These are phyloP conservation scores for Claviceps pazoutovae DNA, from an alignment of 2,329 filamentous ascomycete genomes.

Conservation along the genomic window DNA sequence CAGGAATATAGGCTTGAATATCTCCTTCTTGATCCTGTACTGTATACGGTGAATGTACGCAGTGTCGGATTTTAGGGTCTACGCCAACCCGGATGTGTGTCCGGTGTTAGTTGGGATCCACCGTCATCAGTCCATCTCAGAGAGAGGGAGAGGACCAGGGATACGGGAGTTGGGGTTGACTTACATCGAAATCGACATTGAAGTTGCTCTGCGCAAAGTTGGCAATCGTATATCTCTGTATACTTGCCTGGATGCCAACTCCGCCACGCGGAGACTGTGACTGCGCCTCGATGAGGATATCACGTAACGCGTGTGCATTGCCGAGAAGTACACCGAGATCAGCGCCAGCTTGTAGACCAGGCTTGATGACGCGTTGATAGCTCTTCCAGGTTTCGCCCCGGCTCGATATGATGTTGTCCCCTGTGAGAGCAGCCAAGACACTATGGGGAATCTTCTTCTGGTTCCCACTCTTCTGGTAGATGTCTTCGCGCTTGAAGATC, in stretches of 20 bases:
- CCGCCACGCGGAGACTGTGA: conserved; percentile 10
- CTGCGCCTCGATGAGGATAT: conserved; percentile 17
- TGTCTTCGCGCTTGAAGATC: conserved; percentile 19
- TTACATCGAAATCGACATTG: conserved; percentile 12
- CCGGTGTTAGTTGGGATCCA: neutral
- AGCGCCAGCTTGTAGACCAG: conserved; percentile 17
- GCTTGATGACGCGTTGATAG: conserved; percentile 22
- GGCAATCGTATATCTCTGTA: conserved; percentile 23
- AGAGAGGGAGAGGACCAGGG: neutral
- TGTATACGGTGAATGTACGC: conserved; percentile 14
- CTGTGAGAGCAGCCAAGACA: conserved; percentile 22
- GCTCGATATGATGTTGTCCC: conserved; percentile 27
- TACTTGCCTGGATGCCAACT: conserved; percentile 16
- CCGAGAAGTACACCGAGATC: conserved; percentile 11
- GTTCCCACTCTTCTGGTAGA: conserved; percentile 25
- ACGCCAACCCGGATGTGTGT: neutral
- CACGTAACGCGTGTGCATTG: conserved; percentile 13
- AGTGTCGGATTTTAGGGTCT: conserved; percentile 12
- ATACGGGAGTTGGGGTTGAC: neutral
- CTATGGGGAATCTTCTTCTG: conserved; percentile 26
- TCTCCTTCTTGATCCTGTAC: conserved; percentile 16
- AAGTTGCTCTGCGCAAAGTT: conserved; percentile 20
- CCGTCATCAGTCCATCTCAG: neutral
- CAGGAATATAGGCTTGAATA: conserved; percentile 21
- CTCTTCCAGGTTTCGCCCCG: conserved; percentile 22